These are phyloP conservation scores for Skeletonema potamos DNA, from an alignment of 108 stramenopile genomes.

Conservation along the genomic window DNA sequence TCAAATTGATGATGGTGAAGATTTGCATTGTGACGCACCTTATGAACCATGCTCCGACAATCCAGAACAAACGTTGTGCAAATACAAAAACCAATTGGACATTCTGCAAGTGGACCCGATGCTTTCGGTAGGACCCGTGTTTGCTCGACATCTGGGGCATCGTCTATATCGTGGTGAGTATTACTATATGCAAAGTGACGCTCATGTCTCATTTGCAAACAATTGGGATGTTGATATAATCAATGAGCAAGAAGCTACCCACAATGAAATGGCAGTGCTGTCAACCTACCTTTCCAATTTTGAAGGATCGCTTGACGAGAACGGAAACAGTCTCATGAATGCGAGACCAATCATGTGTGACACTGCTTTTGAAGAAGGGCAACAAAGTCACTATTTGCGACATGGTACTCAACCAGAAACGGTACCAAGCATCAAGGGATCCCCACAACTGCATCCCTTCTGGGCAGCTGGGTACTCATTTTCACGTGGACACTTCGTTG, in stretches of 20 bases:
- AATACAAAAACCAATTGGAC: slow-evolving; percentile 70
- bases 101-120: slow-evolving; percentile 78
- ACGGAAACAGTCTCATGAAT: slow-evolving; percentile 62
- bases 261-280: slow-evolving; percentile 92
- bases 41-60: slow-evolving; percentile 59
- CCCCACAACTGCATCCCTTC: slow-evolving; percentile 83
- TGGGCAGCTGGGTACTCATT: slow-evolving; percentile 93
- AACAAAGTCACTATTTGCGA: slow-evolving; percentile 73
- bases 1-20: slow-evolving; percentile 80
- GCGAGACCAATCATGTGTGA: slow-evolving; percentile 90
- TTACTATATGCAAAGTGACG: slow-evolving; percentile 94
- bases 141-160: slow-evolving; percentile 88
- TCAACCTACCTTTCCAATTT: slow-evolving; percentile 87
- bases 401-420: slow-evolving; percentile 88
- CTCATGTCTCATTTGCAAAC: slow-evolving; percentile 89
- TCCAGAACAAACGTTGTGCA: slow-evolving; percentile 68
- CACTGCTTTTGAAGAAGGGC: slow-evolving; percentile 79
- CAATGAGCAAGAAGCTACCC: slow-evolving; percentile 68
- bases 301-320: slow-evolving; percentile 63
- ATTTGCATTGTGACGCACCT: slow-evolving; percentile 72
- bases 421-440: slow-evolving; percentile 53
- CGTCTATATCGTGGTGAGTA: slow-evolving; percentile 91
- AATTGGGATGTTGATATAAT: slow-evolving; percentile 93
- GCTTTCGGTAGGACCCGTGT: slow-evolving; percentile 84
- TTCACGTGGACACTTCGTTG: slow-evolving; percentile 82